Percentiles rank a stretch among this genome's conserved stretches.
Evolutionary conservation across 768 basidiomycete species (phyloP).

Genomic region (Lenzites betulinus): DNA sequence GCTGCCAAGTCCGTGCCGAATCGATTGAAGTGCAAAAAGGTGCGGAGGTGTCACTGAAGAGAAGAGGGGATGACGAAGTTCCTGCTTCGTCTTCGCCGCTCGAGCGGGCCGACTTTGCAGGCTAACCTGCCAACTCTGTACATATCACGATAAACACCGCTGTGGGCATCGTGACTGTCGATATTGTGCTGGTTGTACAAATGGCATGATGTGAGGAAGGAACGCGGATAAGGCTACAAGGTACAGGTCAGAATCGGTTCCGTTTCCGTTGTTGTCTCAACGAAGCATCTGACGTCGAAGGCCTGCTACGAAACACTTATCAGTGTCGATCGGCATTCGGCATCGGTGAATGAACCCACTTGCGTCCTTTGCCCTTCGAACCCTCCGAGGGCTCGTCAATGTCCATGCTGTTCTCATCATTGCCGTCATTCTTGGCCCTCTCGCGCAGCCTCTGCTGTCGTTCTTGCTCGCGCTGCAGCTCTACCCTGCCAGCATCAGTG

Average conservation of each 20-base stretch:
- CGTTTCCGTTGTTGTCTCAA: constrained; percentile 55
- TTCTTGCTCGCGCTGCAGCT: constrained; percentile 20
- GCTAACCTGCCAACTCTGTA: too few relatives aligned
- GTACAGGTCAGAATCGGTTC: constrained; percentile 41
- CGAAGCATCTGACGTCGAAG: constrained; percentile 9
- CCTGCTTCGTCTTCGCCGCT: too few relatives aligned
- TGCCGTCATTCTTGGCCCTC: constrained; percentile 19
- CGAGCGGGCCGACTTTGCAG: too few relatives aligned
- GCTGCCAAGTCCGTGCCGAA: neutral
- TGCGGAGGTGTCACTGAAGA: too few relatives aligned
- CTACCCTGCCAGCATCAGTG: constrained; percentile 25
- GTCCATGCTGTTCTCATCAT: constrained; percentile 55
- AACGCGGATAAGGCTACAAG: constrained; percentile 31
- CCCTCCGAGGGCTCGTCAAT: constrained; percentile 59
- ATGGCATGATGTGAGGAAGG: neutral
- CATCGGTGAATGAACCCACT: constrained; percentile 43
- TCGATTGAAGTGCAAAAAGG: neutral
- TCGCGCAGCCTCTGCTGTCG: constrained; percentile 21
- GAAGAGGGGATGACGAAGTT: too few relatives aligned
- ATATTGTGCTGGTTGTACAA: neutral
- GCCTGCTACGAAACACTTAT: neutral
- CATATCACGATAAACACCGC: too few relatives aligned
- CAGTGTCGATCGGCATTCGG: constrained; percentile 3
- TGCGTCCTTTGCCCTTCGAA: constrained; percentile 56
- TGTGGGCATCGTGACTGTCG: neutral